These are phyloP conservation scores for Phaeotremella skinneri DNA, from an alignment of 768 basidiomycete species.

Conservation along the genomic window DNA sequence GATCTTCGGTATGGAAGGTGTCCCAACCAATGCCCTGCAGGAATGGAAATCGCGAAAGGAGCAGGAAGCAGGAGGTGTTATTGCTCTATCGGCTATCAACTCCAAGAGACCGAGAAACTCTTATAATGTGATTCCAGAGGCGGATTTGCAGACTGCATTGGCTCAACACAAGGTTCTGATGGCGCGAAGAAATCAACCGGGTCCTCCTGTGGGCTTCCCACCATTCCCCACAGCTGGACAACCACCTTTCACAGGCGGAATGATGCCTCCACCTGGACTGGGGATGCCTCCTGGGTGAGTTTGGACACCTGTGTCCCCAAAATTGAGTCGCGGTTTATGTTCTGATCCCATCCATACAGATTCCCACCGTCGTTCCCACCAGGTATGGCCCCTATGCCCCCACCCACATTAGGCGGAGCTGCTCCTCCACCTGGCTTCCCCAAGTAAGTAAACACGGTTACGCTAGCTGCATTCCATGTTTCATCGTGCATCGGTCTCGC, in stretches of 20 bases:
- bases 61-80: slow-evolving; percentile 75
- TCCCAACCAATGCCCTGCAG: slow-evolving; percentile 86
- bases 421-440: slow-evolving; percentile 38
- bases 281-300: slow-evolving; percentile 52
- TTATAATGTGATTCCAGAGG: slow-evolving; percentile 72
- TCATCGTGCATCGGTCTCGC: no score
- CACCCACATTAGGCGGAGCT: slow-evolving; percentile 15
- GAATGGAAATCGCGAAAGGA: slow-evolving; percentile 96
- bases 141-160: slow-evolving; percentile 78
- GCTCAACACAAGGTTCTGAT: slow-evolving; percentile 89
- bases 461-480: slow-evolving; percentile 53
- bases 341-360: slow-evolving; percentile 56
- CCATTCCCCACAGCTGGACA: slow-evolving; percentile 38
- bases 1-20: slow-evolving; percentile 99
- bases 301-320: slow-evolving; percentile 3
- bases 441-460: slow-evolving; percentile 51
- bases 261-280: slow-evolving; percentile 46
- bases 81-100: slow-evolving; percentile 44
- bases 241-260: slow-evolving; percentile 50
- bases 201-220: slow-evolving; percentile 50
- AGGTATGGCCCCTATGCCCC: slow-evolving; percentile 24
- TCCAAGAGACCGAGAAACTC: slow-evolving; percentile 69
- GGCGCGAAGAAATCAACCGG: slow-evolving; percentile 57
- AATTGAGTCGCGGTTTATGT: slow-evolving; percentile 52
- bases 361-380: slow-evolving; percentile 60